These are phyloP conservation scores for Clonostachys sp. DNA, from an alignment of 2,329 filamentous ascomycete genomes.

Conservation along the genomic window DNA sequence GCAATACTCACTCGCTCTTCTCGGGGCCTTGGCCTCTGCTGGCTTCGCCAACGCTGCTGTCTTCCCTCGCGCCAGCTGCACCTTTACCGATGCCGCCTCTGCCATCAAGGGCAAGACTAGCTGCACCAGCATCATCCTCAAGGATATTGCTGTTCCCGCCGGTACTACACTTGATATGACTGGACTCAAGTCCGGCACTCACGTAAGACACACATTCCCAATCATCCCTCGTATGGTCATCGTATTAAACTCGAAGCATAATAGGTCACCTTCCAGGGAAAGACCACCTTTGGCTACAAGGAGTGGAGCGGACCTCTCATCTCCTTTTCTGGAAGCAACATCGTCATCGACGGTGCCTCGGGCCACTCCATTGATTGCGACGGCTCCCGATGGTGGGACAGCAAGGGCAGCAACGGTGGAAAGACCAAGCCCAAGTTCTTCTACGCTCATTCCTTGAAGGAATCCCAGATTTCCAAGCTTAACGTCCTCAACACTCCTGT, in stretches of 20 bases:
- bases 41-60: constrained; percentile 12
- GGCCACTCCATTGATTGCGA: constrained; percentile 48
- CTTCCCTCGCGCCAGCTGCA: constrained; percentile 31
- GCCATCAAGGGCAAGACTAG: constrained; percentile 41
- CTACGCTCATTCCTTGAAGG: background rate
- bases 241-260: constrained; percentile 19
- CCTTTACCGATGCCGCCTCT: constrained; percentile 45
- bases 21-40: constrained; percentile 17
- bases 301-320: constrained; percentile 64
- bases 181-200: constrained; percentile 40
- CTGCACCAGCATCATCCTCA: constrained; percentile 50
- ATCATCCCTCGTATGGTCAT: background rate
- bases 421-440: constrained; percentile 49
- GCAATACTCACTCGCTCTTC: constrained; percentile 2
- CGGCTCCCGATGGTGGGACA: constrained; percentile 53
- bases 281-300: constrained; percentile 62
- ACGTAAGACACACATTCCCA: constrained; percentile 8
- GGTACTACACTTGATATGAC: constrained; percentile 56
- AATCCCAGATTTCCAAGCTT: constrained; percentile 26
- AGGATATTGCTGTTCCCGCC: constrained; percentile 49
- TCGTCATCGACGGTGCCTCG: constrained; percentile 46
- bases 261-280: constrained; percentile 32
- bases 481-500: constrained; percentile 25
- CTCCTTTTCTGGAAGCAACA: constrained; percentile 50
- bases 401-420: constrained; percentile 50